Percentiles rank a stretch among this genome's conserved stretches.
phyloP scores from a whole-genome alignment of 768 basidiomycete species.

The Mycena sanguinolenta region DNA sequence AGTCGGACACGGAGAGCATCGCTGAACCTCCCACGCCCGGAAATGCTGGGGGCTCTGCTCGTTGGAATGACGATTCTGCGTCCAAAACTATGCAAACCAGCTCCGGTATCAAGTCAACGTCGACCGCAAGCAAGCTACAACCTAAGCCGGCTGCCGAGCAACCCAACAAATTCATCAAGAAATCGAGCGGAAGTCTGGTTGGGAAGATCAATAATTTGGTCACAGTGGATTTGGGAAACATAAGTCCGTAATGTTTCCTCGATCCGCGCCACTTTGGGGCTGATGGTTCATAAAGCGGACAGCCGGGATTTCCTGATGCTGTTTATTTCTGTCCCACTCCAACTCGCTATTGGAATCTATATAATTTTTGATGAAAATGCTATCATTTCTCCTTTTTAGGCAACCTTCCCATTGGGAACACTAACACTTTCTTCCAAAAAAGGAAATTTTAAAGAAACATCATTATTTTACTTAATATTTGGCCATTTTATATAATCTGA shows the following conservation, averaged over 20 bases:
- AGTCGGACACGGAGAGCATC: slow-evolving; percentile 2
- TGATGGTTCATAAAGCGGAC: slow-evolving; percentile 24
- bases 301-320: slow-evolving; percentile 26
- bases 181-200: slow-evolving; percentile 56
- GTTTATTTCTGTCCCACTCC: slow-evolving; percentile 18
- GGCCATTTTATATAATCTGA: no score
- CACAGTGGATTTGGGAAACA: slow-evolving; percentile 63
- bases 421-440: no score
- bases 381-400: no score
- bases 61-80: slow-evolving; percentile 2
- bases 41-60: neutral
- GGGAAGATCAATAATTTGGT: slow-evolving; percentile 86
- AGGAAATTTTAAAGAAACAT: no score
- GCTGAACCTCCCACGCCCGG: neutral
- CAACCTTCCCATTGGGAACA: no score
- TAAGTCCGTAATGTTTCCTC: neutral
- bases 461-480: no score
- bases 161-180: neutral
- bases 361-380: no score
- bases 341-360: slow-evolving; percentile 54
- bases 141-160: neutral
- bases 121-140: slow-evolving; percentile 4
- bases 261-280: neutral
- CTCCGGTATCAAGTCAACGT: slow-evolving; percentile 27
- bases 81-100: slow-evolving; percentile 22